phyloP scores from a whole-genome alignment of 2,329 filamentous ascomycete species.

The Paraphoma chrysanthemicola region DNA sequence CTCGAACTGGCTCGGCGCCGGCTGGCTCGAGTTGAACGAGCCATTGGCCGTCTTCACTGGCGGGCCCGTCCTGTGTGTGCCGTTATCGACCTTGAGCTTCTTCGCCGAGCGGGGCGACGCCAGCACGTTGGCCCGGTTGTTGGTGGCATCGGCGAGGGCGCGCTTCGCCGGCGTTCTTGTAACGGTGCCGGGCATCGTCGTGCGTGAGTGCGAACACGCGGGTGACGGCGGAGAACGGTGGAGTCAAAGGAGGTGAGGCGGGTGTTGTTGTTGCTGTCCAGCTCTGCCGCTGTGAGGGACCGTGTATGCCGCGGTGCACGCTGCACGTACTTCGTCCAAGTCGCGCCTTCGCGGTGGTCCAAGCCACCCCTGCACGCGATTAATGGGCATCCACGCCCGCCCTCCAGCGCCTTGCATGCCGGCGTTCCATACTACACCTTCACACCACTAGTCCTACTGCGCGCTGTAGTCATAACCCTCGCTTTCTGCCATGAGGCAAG shows the following conservation, averaged over 20 bases:
- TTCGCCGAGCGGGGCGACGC: conserved; percentile 66
- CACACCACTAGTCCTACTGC: no score
- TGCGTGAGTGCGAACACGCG: neutral
- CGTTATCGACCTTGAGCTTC: conserved; percentile 79
- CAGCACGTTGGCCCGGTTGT: conserved; percentile 54
- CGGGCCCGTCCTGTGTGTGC: conserved; percentile 64
- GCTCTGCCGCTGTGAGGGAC: conserved; percentile 18
- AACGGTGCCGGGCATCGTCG: conserved; percentile 42
- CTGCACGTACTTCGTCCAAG: neutral
- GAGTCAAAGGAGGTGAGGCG: neutral
- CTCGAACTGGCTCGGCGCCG: conserved; percentile 90
- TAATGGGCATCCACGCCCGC: conserved; percentile 22
- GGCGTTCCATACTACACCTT: no score
- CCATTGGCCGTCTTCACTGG: conserved; percentile 69
- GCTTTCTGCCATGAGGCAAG: no score
- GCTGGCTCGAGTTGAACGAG: conserved; percentile 70
- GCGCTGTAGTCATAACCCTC: no score
- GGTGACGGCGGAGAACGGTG: no score
- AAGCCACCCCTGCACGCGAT: conserved; percentile 31
- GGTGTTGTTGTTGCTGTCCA: conserved; percentile 19
- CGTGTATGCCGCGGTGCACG: conserved; percentile 9
- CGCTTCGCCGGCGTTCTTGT: conserved; percentile 53
- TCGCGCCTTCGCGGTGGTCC: conserved; percentile 5
- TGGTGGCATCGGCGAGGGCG: conserved; percentile 55
- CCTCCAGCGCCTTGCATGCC: neutral